These are phyloP conservation scores for Trypanosoma scelopori DNA, from an alignment of 208 protist species.

Conservation along the genomic window DNA sequence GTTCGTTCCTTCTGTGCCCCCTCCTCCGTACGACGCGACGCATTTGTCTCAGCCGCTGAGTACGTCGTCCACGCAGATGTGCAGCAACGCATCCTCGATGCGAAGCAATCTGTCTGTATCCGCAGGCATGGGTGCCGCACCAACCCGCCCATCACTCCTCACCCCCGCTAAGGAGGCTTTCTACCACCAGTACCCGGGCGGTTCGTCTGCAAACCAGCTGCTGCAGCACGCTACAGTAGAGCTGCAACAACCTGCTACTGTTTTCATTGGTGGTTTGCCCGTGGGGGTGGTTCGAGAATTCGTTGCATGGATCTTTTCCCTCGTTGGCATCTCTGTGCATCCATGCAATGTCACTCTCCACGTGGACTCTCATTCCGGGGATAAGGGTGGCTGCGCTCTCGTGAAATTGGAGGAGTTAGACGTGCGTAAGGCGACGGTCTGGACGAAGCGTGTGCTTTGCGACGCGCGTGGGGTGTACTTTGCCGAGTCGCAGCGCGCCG, in stretches of 20 bases:
- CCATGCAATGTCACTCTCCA: conserved; percentile 26
- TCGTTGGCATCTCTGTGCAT: conserved; percentile 32
- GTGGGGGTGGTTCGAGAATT: conserved; percentile 31
- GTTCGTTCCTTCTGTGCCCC: not conserved
- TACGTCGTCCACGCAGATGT: not conserved
- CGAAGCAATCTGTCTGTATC: conserved; percentile 21
- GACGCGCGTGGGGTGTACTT: conserved; percentile 22
- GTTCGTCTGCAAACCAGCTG: conserved; percentile 12
- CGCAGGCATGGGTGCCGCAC: not conserved
- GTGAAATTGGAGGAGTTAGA: conserved; percentile 26
- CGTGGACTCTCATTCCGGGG: conserved; percentile 16
- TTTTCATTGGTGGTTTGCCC: conserved; percentile 56
- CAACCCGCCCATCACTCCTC: not conserved
- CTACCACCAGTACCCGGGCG: conserved; percentile 34
- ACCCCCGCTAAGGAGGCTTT: conserved; percentile 15
- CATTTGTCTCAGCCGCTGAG: not conserved
- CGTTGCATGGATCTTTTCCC: conserved; percentile 55
- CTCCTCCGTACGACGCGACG: conserved; percentile 9
- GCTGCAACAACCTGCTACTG: conserved; percentile 6
- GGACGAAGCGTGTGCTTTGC: conserved; percentile 35
- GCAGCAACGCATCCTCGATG: conserved; percentile 25
- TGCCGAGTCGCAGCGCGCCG: conserved; percentile 9
- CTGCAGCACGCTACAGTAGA: conserved; percentile 7
- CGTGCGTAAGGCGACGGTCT: conserved; percentile 17
- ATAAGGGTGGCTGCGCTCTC: conserved; percentile 26